A percentile compares a stretch with the other conserved stretches of the same genome.
Conservation (phyloP, 768 basidiomycete genomes). For the Xerocomus brunneocitrinus region DNA sequence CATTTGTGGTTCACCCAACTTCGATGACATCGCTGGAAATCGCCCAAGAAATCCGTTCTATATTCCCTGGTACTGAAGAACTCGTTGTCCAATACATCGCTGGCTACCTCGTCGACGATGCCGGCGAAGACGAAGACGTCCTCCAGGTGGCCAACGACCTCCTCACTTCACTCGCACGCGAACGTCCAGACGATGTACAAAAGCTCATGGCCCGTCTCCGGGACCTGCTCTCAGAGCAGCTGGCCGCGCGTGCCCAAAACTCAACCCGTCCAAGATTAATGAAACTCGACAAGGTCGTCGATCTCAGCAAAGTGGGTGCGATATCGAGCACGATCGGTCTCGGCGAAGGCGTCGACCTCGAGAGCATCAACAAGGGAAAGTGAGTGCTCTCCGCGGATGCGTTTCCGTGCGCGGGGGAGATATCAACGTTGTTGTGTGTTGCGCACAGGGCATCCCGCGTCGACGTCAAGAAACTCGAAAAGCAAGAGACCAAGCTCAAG, state of each 20-base stretch:
- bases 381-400: constrained; percentile 33
- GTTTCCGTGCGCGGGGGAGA: background rate
- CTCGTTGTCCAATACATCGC: constrained; percentile 81
- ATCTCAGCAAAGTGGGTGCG: constrained; percentile 74
- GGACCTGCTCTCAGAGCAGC: constrained; percentile 60
- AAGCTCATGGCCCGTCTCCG: constrained; percentile 63
- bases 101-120: constrained; percentile 87
- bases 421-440: constrained; percentile 6
- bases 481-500: constrained; percentile 94
- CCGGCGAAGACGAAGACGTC: constrained; percentile 83
- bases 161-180: constrained; percentile 71
- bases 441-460: constrained; percentile 70
- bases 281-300: constrained; percentile 82
- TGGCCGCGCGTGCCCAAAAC: constrained; percentile 53
- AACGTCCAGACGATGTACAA: constrained; percentile 52
- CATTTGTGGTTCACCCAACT: background rate
- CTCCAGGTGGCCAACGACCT: constrained; percentile 71
- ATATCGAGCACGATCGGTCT: constrained; percentile 79
- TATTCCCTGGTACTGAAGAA: constrained; percentile 76
- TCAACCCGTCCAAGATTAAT: constrained; percentile 61
- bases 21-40: constrained; percentile 72
- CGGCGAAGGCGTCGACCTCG: constrained; percentile 80
- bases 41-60: constrained; percentile 69
- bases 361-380: constrained; percentile 94
- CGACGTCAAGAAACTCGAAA: constrained; percentile 93